A percentile compares a stretch with the other conserved stretches of the same genome.
These are phyloP conservation scores for Ustilago vetiveriae DNA, from an alignment of 1,284 basidiomycete genomes.

Conservation along the genomic window DNA sequence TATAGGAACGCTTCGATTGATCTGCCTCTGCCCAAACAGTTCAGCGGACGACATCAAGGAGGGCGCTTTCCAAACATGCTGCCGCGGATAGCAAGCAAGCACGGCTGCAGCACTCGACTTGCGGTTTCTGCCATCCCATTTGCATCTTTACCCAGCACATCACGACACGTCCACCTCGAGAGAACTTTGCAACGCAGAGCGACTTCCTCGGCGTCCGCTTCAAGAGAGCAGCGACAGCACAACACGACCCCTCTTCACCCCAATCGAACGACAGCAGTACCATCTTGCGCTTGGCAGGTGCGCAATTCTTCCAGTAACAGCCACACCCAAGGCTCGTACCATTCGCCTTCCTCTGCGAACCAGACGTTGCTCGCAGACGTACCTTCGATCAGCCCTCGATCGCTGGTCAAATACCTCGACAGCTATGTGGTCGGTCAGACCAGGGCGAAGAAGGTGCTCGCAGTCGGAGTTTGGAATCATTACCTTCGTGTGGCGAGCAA, in stretches of 20 bases:
- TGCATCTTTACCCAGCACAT: not conserved
- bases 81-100: not conserved
- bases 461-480: slow-evolving; percentile 73
- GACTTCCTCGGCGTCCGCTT: too few species aligned
- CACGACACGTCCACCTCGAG: not conserved
- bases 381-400: slow-evolving; percentile 28
- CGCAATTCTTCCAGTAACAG: not conserved
- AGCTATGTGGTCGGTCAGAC: slow-evolving; percentile 93
- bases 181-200: not conserved
- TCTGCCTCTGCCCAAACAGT: too few species aligned
- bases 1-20: too few species aligned
- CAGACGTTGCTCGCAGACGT: slow-evolving; percentile 10
- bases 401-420: slow-evolving; percentile 87
- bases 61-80: slow-evolving; percentile 18
- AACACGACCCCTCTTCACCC: too few species aligned
- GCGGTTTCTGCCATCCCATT: not conserved
- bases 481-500: slow-evolving; percentile 37
- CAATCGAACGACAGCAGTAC: not conserved
- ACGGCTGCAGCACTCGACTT: not conserved
- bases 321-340: slow-evolving; percentile 17
- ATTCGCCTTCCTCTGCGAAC: slow-evolving; percentile 8
- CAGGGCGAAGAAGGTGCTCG: slow-evolving; percentile 88
- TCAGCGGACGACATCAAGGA: too few species aligned
- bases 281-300: too few species aligned
- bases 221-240: too few species aligned